These are phyloP conservation scores for Aaosphaeria pasadenensis DNA, from an alignment of 2,329 filamentous ascomycete species.

Conservation along the genomic window DNA sequence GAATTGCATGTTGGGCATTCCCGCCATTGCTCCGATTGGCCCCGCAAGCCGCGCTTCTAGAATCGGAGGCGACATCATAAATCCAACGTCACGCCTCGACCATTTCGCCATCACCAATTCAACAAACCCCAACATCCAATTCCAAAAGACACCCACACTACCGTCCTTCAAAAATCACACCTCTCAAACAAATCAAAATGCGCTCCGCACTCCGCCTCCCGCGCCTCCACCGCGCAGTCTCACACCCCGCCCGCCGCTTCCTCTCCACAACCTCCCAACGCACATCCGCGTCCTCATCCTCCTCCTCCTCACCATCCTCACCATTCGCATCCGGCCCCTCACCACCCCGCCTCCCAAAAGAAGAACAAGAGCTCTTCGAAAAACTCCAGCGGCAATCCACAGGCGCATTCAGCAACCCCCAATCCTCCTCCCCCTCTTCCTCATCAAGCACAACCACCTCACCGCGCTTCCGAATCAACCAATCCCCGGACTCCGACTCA, in stretches of 20 bases:
- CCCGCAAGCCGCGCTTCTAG: no score
- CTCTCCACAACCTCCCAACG: neutral
- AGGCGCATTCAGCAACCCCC: constrained; percentile 70
- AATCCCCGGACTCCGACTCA: constrained; percentile 22
- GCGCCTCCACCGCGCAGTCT: constrained; percentile 17
- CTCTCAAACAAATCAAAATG: constrained; percentile 9
- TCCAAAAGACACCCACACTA: no score
- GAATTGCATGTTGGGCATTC: no score
- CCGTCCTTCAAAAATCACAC: no score
- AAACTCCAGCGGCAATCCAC: constrained; percentile 75
- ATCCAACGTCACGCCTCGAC: no score
- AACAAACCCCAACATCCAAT: no score
- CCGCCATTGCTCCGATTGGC: no score
- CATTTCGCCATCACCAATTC: no score
- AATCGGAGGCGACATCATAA: no score
- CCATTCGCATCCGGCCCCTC: constrained; percentile 54
- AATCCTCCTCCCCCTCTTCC: constrained; percentile 20
- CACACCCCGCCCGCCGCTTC: neutral
- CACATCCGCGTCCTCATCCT: constrained; percentile 1
- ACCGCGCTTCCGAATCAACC: constrained; percentile 25
- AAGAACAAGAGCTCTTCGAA: constrained; percentile 89
- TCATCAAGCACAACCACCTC: constrained; percentile 25
- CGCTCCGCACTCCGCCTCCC: constrained; percentile 18
- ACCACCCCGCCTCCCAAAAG: constrained; percentile 81
- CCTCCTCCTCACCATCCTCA: constrained; percentile 8